A percentile compares a stretch with the other conserved stretches of the same genome.
phyloP scores from a whole-genome alignment of 2,329 filamentous ascomycete genomes.

The Aspergillus thermomutatus region DNA sequence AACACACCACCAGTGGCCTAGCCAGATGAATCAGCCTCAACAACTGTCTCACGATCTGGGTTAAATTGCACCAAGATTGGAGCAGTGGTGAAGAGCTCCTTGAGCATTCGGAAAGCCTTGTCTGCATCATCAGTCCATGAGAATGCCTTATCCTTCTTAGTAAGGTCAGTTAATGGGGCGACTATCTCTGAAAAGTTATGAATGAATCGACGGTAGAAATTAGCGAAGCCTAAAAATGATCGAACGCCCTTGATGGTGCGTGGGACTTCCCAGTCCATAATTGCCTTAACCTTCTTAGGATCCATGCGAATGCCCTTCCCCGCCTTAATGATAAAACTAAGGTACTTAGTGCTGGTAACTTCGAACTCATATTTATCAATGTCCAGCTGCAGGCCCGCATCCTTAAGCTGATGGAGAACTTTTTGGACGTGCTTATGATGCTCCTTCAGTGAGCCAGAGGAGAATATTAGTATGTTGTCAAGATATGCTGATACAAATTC shows the following conservation, averaged over 20 bases:
- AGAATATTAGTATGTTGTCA: too few species aligned
- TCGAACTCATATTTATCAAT: constrained; percentile 16
- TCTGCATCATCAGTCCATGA: not conserved
- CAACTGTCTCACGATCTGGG: not conserved
- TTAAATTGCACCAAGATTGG: constrained; percentile 1
- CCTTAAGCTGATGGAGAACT: not conserved
- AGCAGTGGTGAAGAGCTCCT: not conserved
- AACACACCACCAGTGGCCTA: not conserved
- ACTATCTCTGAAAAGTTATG: constrained; percentile 12
- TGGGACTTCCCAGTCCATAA: constrained; percentile 10
- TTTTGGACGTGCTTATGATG: too few species aligned
- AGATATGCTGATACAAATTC: too few species aligned
- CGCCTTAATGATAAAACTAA: constrained; percentile 13
- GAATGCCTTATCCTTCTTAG: not conserved
- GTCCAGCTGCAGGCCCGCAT: constrained; percentile 1
- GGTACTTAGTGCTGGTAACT: constrained; percentile 10
- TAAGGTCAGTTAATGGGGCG: not conserved
- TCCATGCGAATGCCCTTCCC: constrained; percentile 14
- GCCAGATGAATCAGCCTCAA: not conserved
- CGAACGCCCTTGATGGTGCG: constrained; percentile 14
- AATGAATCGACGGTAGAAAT: constrained; percentile 26
- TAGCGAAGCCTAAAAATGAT: constrained; percentile 20
- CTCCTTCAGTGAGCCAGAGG: too few species aligned
- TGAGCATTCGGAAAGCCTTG: not conserved
- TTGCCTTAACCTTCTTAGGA: constrained; percentile 13